A percentile compares a stretch with the other conserved stretches of the same genome.
Conservation (phyloP, 192 early-diverging fungal species). For the Podila epigama region DNA sequence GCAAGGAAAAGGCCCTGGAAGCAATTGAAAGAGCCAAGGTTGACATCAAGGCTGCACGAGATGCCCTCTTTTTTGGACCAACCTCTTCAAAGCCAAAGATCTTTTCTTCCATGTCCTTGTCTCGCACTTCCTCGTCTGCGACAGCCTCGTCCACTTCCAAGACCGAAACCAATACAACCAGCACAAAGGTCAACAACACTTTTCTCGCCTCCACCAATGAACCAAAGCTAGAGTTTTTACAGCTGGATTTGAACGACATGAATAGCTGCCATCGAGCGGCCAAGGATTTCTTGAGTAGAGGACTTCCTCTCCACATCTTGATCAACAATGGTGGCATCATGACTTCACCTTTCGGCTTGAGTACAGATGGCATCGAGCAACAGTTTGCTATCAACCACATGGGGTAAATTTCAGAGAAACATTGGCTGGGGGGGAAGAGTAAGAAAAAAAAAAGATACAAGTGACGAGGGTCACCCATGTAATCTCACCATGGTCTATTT, state of each 20-base stretch:
- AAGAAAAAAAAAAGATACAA: no score
- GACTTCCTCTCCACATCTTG: not conserved
- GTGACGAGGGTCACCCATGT: no score
- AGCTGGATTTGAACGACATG: not conserved
- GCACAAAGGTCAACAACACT: no score
- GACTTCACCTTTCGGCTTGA: not conserved
- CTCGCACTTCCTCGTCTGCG: no score
- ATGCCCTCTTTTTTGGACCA: not conserved
- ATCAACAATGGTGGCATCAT: not conserved
- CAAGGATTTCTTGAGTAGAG: not conserved
- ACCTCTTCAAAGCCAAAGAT: constrained; percentile 5
- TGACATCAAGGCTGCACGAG: not conserved
- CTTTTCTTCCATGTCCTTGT: no score
- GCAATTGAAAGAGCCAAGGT: not conserved
- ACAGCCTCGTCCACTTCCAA: no score
- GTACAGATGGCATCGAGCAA: not conserved
- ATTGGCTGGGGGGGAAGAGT: no score
- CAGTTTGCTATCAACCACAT: not conserved
- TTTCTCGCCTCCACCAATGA: no score
- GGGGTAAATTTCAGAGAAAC: no score
- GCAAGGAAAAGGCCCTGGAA: not conserved
- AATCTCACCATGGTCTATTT: no score
- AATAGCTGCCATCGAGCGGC: not conserved
- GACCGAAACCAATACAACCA: no score
- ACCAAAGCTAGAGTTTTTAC: not conserved